A percentile compares a stretch with the other conserved stretches of the same genome.
Evolutionary conservation across 2,329 filamentous ascomycete genomes (phyloP).

Genomic region (Biscogniauxia sp.): DNA sequence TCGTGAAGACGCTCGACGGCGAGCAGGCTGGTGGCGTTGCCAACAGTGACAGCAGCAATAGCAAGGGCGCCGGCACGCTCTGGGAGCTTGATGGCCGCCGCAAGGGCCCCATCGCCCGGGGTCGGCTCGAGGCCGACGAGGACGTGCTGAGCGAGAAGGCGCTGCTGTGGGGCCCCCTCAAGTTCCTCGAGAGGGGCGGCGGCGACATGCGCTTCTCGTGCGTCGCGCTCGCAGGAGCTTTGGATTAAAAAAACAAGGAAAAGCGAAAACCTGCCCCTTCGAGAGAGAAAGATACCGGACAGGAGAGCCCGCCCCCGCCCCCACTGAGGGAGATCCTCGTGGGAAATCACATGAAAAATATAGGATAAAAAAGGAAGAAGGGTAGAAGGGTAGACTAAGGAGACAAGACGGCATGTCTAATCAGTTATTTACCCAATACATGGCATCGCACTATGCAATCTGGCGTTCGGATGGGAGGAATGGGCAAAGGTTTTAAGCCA

Average conservation of each 20-base stretch:
- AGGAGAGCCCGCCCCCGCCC: too few species aligned
- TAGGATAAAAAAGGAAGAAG: background rate
- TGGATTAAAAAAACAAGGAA: constrained; percentile 48
- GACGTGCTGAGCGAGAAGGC: constrained; percentile 75
- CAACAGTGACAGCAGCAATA: background rate
- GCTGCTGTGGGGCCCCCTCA: constrained; percentile 63
- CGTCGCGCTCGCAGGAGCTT: constrained; percentile 51
- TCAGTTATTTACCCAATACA: background rate
- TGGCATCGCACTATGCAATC: constrained; percentile 1
- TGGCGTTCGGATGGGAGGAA: background rate
- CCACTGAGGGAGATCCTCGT: too few species aligned
- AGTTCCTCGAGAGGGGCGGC: constrained; percentile 55
- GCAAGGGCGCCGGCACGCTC: constrained; percentile 52
- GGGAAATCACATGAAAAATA: background rate
- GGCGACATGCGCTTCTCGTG: constrained; percentile 59
- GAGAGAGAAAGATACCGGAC: background rate
- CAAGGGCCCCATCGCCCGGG: constrained; percentile 57
- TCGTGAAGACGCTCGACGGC: constrained; percentile 42
- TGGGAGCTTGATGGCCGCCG: constrained; percentile 61
- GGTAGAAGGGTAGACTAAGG: background rate
- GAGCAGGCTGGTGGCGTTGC: background rate
- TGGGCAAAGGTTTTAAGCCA: constrained; percentile 1
- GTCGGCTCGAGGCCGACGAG: constrained; percentile 56
- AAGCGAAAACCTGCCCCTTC: too few species aligned
- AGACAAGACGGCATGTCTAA: background rate